A percentile compares a stretch with the other conserved stretches of the same genome.
Conservation (phyloP, 768 basidiomycete genomes). For the Mycena polygramma region DNA sequence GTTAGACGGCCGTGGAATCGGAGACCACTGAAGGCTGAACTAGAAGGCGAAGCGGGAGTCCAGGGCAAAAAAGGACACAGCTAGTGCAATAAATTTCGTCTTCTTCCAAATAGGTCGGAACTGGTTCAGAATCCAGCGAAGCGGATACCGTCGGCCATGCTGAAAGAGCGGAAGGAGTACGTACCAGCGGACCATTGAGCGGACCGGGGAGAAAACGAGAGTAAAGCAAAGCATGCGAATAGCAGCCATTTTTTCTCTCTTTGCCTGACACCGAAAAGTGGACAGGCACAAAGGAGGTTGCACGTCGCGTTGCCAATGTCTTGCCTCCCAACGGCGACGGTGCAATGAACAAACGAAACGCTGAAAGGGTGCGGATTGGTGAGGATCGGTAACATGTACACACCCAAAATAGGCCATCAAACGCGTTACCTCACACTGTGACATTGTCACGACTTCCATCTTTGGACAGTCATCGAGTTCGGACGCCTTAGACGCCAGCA, state of each 20-base stretch:
- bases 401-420: slow-evolving; percentile 4
- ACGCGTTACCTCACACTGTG: background rate
- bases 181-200: slow-evolving; percentile 17
- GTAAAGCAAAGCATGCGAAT: background rate
- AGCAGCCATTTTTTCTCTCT: background rate
- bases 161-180: slow-evolving; percentile 18
- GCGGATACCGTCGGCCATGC: slow-evolving; percentile 16
- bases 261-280: background rate
- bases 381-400: too few relatives aligned
- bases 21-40: slow-evolving; percentile 7
- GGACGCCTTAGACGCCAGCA: background rate
- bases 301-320: background rate
- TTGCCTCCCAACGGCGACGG: background rate
- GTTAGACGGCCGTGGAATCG: background rate
- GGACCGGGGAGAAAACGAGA: background rate
- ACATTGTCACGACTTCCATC: background rate
- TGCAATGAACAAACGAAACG: background rate
- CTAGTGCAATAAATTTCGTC: slow-evolving; percentile 25
- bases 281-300: slow-evolving; percentile 14
- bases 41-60: slow-evolving; percentile 30
- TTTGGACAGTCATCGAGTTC: background rate
- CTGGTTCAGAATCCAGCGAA: slow-evolving; percentile 18
- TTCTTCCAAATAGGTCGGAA: slow-evolving; percentile 32
- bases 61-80: slow-evolving; percentile 11
- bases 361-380: background rate